A percentile compares a stretch with the other conserved stretches of the same genome.
These are phyloP conservation scores for Pisolithus microcarpus DNA, from an alignment of 768 basidiomycete genomes.

Conservation along the genomic window DNA sequence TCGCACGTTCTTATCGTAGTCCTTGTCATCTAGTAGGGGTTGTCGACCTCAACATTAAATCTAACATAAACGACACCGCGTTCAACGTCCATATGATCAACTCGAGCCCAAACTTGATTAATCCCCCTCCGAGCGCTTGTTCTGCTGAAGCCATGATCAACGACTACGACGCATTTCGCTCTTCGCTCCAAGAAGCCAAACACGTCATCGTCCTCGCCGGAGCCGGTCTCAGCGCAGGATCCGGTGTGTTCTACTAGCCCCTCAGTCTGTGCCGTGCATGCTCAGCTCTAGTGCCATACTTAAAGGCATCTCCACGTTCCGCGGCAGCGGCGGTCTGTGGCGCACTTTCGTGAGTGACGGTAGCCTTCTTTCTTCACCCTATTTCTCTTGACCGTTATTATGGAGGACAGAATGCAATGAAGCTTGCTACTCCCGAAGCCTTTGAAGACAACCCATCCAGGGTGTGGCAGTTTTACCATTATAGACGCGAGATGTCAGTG, in stretches of 20 bases:
- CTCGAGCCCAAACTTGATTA: too few relatives aligned
- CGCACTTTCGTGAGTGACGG: slow-evolving; percentile 11
- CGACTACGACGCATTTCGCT: slow-evolving; percentile 10
- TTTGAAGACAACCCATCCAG: slow-evolving; percentile 42
- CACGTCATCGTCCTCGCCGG: slow-evolving; percentile 41
- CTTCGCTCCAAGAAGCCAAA: slow-evolving; percentile 19
- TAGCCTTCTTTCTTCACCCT: background rate
- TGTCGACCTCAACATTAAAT: too few relatives aligned
- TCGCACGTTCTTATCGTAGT: too few relatives aligned
- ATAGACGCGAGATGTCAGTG: slow-evolving; percentile 42
- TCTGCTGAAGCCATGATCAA: background rate
- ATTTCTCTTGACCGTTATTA: background rate
- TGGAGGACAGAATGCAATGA: slow-evolving; percentile 18
- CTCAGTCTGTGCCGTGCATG: background rate
- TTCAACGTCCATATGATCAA: too few relatives aligned
- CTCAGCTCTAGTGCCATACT: slow-evolving; percentile 1
- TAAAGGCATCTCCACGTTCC: background rate
- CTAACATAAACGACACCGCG: too few relatives aligned
- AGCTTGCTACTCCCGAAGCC: slow-evolving; percentile 47
- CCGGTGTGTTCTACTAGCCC: slow-evolving; percentile 33
- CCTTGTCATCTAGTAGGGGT: too few relatives aligned
- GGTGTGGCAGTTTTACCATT: slow-evolving; percentile 63
- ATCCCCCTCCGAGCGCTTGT: too few relatives aligned
- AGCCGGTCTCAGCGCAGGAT: slow-evolving; percentile 60
- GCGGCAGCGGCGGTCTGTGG: slow-evolving; percentile 42